Conservation (phyloP, 768 basidiomycete species). For the Agaricus blazei region DNA sequence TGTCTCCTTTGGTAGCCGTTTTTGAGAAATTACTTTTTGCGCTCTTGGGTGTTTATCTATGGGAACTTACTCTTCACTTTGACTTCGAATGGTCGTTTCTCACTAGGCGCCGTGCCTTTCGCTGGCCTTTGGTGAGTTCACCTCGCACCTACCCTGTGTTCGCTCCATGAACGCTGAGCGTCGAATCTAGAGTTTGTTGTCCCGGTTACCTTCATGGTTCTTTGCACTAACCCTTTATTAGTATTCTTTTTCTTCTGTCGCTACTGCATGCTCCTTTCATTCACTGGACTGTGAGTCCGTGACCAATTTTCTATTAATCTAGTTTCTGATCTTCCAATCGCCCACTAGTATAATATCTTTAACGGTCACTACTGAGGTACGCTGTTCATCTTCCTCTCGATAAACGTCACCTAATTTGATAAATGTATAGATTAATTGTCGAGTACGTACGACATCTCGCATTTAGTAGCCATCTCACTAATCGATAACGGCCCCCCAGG, state of each 20-base stretch:
- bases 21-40: constrained; percentile 57
- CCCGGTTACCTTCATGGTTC: constrained; percentile 17
- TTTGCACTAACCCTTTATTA: constrained; percentile 11
- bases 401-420: constrained; percentile 12
- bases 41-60: constrained; percentile 63
- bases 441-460: constrained; percentile 30
- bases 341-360: constrained; percentile 52
- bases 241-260: constrained; percentile 69
- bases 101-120: constrained; percentile 49
- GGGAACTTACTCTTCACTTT: constrained; percentile 61
- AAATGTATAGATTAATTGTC: constrained; percentile 49
- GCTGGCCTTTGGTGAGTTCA: constrained; percentile 63
- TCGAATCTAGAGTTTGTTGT: neutral
- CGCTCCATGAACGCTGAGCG: neutral
- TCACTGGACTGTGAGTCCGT: constrained; percentile 53
- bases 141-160: neutral
- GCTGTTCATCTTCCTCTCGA: constrained; percentile 4
- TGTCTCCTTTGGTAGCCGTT: constrained; percentile 32
- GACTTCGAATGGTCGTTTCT: constrained; percentile 68
- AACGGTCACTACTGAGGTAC: constrained; percentile 42
- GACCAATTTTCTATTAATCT: neutral
- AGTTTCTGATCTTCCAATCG: neutral
- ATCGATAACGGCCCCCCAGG: constrained; percentile 25
- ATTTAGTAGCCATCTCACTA: neutral
- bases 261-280: constrained; percentile 65